These are phyloP conservation scores for Trametes villosa DNA, from an alignment of 768 basidiomycete genomes.

Conservation along the genomic window DNA sequence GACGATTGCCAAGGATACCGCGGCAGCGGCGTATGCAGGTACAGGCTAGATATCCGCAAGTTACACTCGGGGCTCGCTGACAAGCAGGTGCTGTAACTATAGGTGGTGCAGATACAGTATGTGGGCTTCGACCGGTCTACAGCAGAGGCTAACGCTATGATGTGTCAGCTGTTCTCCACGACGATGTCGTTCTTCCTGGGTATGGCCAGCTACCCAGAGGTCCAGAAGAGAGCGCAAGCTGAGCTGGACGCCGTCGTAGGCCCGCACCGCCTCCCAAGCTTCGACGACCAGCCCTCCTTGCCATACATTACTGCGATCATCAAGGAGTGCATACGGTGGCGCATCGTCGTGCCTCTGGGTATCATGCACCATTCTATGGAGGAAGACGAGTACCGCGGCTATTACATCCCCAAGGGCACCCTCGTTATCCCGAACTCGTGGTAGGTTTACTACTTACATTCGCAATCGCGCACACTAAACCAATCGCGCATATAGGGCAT, in stretches of 20 bases:
- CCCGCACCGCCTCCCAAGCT: slow-evolving; percentile 18
- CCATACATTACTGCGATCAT: slow-evolving; percentile 23
- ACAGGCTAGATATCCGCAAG: background rate
- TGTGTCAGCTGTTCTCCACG: background rate
- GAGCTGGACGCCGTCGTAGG: slow-evolving; percentile 26
- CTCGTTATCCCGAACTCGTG: slow-evolving; percentile 18
- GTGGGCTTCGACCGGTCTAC: background rate
- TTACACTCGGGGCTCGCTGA: background rate
- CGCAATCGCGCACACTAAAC: background rate
- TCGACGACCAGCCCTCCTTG: slow-evolving; percentile 12
- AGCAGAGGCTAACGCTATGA: background rate
- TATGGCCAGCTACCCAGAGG: slow-evolving; percentile 20
- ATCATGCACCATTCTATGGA: slow-evolving; percentile 31
- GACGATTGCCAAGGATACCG: background rate
- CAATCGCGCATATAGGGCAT: background rate
- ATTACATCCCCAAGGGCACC: slow-evolving; percentile 15
- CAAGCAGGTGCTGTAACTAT: background rate
- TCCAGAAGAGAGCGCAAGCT: slow-evolving; percentile 19
- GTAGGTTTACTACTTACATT: background rate
- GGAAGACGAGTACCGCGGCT: slow-evolving; percentile 18
- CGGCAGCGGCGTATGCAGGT: slow-evolving; percentile 11
- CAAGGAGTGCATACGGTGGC: slow-evolving; percentile 21
- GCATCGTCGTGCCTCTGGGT: slow-evolving; percentile 29
- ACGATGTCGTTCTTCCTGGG: slow-evolving; percentile 19
- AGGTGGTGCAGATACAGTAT: slow-evolving; percentile 17